Conservation (phyloP, 192 early-diverging fungal species). For the Coemansia sp. region DNA sequence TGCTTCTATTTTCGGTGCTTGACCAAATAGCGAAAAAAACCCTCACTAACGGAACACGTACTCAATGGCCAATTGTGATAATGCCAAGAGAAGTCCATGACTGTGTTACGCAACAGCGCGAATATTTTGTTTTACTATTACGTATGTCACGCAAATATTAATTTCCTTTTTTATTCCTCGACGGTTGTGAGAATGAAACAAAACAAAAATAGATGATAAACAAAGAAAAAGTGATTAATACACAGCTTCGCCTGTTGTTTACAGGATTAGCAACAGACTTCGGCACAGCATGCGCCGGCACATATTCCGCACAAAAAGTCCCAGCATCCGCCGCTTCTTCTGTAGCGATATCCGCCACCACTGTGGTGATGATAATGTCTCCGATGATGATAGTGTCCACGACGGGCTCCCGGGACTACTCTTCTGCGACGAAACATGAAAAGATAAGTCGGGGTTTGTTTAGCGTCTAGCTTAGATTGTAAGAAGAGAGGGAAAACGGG, state of each 20-base stretch:
- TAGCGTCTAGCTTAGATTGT: background rate
- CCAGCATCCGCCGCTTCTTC: slow-evolving; percentile 8
- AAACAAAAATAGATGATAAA: background rate
- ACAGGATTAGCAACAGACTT: background rate
- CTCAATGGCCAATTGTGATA: too few relatives aligned
- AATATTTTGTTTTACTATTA: too few relatives aligned
- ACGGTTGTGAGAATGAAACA: too few relatives aligned
- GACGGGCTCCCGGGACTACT: slow-evolving; percentile 15
- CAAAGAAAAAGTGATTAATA: background rate
- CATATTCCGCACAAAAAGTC: slow-evolving; percentile 1
- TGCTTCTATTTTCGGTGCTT: too few relatives aligned
- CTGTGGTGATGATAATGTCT: slow-evolving; percentile 2
- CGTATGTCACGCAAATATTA: too few relatives aligned
- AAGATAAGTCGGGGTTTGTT: background rate
- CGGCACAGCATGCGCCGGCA: slow-evolving; percentile 6
- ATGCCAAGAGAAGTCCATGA: too few relatives aligned
- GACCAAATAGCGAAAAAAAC: too few relatives aligned
- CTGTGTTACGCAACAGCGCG: too few relatives aligned
- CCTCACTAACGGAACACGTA: too few relatives aligned
- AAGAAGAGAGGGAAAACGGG: background rate
- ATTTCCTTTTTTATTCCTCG: too few relatives aligned
- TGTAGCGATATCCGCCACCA: background rate
- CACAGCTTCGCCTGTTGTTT: too few relatives aligned
- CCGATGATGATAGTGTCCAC: slow-evolving; percentile 8
- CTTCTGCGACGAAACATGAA: slow-evolving; percentile 17